Conservation (phyloP, 352 stramenopile genomes). For the Ochromonadaceae sp. region DNA sequence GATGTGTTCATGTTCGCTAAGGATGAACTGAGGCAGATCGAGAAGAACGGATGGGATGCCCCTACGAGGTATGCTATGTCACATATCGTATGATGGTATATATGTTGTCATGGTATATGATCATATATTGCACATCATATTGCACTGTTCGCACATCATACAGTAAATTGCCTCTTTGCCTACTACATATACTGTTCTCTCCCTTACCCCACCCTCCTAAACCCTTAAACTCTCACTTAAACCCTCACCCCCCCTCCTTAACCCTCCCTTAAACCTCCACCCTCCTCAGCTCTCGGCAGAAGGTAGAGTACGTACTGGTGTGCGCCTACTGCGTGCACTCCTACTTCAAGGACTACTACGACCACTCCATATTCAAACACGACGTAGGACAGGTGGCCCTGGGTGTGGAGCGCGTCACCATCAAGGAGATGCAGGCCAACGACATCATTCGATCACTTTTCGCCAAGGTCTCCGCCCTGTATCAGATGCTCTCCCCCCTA, state of each 20-base stretch:
- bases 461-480: not conserved
- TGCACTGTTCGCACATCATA: no score
- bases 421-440: constrained; percentile 1
- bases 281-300: no score
- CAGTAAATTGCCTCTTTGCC: no score
- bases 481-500: not conserved
- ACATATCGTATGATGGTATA: no score
- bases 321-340: not conserved
- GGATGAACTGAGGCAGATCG: constrained; percentile 14
- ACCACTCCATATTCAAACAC: constrained; percentile 1
- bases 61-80: not conserved
- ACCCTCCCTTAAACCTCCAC: no score
- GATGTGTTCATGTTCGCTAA: not conserved
- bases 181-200: no score
- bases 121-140: no score
- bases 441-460: not conserved
- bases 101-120: no score
- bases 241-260: no score
- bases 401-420: not conserved
- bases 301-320: constrained; percentile 11
- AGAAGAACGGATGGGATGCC: constrained; percentile 11
- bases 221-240: no score
- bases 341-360: constrained; percentile 11
- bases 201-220: no score
- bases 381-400: not conserved